Evolutionary conservation across 2,329 filamentous ascomycete species (phyloP), one percentile per base, ranked within the genome.

Genomic region (Dothistroma septosporum): DNA sequence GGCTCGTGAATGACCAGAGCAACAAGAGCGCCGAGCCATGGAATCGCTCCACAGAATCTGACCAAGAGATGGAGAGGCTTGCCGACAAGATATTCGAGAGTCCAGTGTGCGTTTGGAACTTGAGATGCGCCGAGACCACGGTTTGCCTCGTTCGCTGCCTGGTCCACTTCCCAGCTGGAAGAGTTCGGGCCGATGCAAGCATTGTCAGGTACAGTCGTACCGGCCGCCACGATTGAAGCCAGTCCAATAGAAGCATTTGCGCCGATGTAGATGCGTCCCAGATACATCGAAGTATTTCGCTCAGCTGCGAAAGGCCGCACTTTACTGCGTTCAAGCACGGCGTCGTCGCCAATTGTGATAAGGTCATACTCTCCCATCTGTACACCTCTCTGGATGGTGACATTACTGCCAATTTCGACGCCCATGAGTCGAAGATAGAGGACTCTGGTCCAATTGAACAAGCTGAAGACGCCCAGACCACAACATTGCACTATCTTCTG

Each of bases 221-320:
- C 83, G 1, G 83, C 77, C 0, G 82, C 80, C 2, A 85, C 70
- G 49, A 82, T 77, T 0, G 82, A 80, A 3, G 78, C 75, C 2
- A 79, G 65, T 6, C 83, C 82, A 4, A 85, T 73, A 1, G 75
- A 78, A 10, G 76, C 75, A 50, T 81, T 78, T 8, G 73, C 71
- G 0, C 82, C 82, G 55, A 85, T 77, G 10, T 69, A 70, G 62
- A 85, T 84, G 7, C 71, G 74, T 11, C 79, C 81, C 11, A 85
- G 74, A 59, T 83, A 83, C 82, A 85, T 85, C 1, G 79, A 78
- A 0, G 83, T 83, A 68, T 85, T 84, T n/a, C 76, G 73, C 70
- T 85, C 83, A 2, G 75, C 82, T 0, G 77, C 82, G 62, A 85
- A 84, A 0, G 82, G 82, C 10, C 83, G 77, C 53, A 79, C 76